Base-by-base conservation (phyloP, 2,329 filamentous ascomycete genomes). In the Pezicula radicicola region DNA sequence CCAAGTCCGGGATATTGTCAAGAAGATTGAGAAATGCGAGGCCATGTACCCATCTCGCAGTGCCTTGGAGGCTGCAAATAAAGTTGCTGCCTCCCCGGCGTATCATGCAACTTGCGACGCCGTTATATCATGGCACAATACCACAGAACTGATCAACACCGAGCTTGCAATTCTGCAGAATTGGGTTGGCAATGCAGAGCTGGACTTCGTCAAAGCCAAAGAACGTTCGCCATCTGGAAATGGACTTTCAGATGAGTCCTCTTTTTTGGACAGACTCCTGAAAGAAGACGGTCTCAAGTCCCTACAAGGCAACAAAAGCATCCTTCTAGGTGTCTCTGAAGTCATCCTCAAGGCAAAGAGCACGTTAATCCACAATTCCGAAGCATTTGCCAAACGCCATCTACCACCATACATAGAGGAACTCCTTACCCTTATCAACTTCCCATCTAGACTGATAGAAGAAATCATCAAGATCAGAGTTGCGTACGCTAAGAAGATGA, bases 381-480 rank as follows among this genome's bases (percentile, higher is more conserved):
- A 85, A 55, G 84, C 85, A 1, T 99, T 97, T 67, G 84, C 87
- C 39, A 89, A 92, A 63, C 86, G 93, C 4, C 93, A 99, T 71
- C 76, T 99, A 15, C 94, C 94, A 6, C 92, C 92, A 0, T 97
- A 97, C 66, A 95, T 99, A 53, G 94, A 99, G 67, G 94, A 99
- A 69, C 79, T 99, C 42, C 82, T 97, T 44, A 97, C 91, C 0
- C 78, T 99, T 41, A 96, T 99, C 76, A 97, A 96, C 71, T 99
- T 99, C 65, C 94, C 94, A 1, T 96, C 92, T 1, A 87, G 94
- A 8, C 80, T 99, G 35, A 94, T 99, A 39, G 91, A 97, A 70
- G 94, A 97, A 67, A 95, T 99, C 64, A 97, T 97, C 66, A 88
- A 88, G 49, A 88, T 96, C 61, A 88, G 94, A 53, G 79, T 97